A percentile compares a stretch with the other conserved stretches of the same genome.
Evolutionary conservation across 768 basidiomycete species (phyloP).

Genomic region (Leccinellum albellum): DNA sequence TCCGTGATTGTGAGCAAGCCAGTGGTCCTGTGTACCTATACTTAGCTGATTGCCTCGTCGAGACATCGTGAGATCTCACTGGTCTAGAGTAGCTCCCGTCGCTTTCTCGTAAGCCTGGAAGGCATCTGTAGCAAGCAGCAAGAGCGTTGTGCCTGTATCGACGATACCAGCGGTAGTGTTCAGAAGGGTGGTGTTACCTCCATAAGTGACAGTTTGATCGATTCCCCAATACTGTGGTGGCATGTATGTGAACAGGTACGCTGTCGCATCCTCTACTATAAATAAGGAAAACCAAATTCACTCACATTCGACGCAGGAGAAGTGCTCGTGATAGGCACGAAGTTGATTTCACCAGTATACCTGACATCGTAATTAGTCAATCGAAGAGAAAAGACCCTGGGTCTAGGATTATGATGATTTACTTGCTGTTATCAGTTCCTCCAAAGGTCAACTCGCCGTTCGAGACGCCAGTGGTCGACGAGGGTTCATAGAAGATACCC

Average conservation of each 20-base stretch:
- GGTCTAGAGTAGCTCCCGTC: constrained; percentile 51
- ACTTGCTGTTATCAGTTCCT: constrained; percentile 46
- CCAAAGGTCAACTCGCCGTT: constrained; percentile 61
- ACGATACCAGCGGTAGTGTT: constrained; percentile 43
- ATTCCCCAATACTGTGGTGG: constrained; percentile 46
- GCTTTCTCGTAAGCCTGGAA: constrained; percentile 53
- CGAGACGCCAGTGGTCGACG: constrained; percentile 46
- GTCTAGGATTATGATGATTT: background rate
- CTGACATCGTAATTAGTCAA: constrained; percentile 12
- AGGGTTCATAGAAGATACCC: constrained; percentile 52
- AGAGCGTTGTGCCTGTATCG: constrained; percentile 51
- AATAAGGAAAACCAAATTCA: background rate
- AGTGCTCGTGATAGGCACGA: constrained; percentile 40
- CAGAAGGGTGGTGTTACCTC: constrained; percentile 31
- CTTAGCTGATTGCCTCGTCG: background rate
- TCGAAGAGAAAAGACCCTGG: background rate
- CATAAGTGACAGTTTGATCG: constrained; percentile 38
- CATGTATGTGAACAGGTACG: background rate
- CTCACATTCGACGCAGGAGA: constrained; percentile 40
- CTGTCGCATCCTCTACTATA: too few relatives aligned
- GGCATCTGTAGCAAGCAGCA: constrained; percentile 56
- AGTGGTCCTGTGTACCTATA: constrained; percentile 36
- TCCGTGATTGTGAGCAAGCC: constrained; percentile 54
- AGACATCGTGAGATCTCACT: constrained; percentile 28
- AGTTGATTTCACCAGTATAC: constrained; percentile 34